phyloP scores from a whole-genome alignment of 2,329 filamentous ascomycete genomes.

The Pleurostoma richardsiae region DNA sequence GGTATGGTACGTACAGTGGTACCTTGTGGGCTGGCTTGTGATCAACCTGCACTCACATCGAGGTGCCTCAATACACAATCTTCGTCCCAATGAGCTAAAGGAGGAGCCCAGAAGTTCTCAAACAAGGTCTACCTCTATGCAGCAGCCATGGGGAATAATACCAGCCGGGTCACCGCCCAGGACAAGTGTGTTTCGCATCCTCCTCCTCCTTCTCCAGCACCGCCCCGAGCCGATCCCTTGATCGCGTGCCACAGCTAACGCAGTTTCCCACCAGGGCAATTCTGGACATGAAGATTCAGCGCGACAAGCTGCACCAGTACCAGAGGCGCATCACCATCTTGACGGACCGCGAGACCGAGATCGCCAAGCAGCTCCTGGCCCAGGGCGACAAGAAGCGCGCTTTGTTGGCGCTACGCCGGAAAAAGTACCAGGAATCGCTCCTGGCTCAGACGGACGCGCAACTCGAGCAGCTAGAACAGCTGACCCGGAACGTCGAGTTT shows the following conservation, averaged over 20 bases:
- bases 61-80: too few species aligned
- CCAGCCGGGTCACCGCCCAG: constrained; percentile 62
- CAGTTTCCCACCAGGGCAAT: constrained; percentile 63
- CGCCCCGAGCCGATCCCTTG: background rate
- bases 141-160: constrained; percentile 46
- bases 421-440: constrained; percentile 94
- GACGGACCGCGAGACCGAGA: constrained; percentile 80
- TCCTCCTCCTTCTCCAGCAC: constrained; percentile 3
- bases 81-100: too few species aligned
- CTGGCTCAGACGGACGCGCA: constrained; percentile 87
- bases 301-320: constrained; percentile 95
- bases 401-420: constrained; percentile 81
- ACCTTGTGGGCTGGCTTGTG: too few species aligned
- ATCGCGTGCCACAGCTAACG: too few species aligned
- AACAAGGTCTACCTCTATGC: background rate
- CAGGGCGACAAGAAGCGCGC: constrained; percentile 76
- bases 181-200: constrained; percentile 63
- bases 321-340: constrained; percentile 84
- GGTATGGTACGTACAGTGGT: too few species aligned
- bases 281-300: constrained; percentile 94
- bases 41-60: too few species aligned
- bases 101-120: too few species aligned
- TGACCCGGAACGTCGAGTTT: constrained; percentile 90
- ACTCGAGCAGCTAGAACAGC: constrained; percentile 85
- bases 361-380: constrained; percentile 77